Percentiles rank a stretch among this genome's conserved stretches.
Evolutionary conservation across 345 rosid genomes (phyloP).

Genomic region (Nasturtium officinale): DNA sequence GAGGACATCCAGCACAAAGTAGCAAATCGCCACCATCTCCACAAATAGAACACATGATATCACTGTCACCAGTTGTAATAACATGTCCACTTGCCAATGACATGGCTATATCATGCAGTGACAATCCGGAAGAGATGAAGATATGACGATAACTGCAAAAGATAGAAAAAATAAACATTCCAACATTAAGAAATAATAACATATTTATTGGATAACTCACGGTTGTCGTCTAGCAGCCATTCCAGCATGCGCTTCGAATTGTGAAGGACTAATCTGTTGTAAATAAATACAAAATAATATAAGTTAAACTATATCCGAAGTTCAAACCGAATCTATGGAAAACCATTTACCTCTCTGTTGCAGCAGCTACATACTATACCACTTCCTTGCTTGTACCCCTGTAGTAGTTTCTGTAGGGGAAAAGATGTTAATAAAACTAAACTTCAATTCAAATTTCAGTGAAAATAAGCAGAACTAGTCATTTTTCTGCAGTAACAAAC

Average conservation of each 20-base stretch:
- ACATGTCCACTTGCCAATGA: constrained; percentile 81
- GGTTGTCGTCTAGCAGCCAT: constrained; percentile 99
- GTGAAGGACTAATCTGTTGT: constrained; percentile 95
- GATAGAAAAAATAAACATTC: constrained; percentile 16
- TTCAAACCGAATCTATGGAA: background rate
- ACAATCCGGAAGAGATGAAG: constrained; percentile 73
- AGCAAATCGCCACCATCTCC: constrained; percentile 82
- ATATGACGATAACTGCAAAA: constrained; percentile 87
- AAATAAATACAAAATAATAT: background rate
- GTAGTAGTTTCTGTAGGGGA: constrained; percentile 59
- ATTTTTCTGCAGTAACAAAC: constrained; percentile 44
- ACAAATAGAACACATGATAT: constrained; percentile 88
- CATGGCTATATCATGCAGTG: constrained; percentile 93
- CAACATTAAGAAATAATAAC: constrained; percentile 24
- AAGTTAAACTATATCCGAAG: background rate
- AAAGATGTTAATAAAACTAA: background rate
- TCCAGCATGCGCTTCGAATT: constrained; percentile 99
- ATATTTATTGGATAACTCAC: constrained; percentile 55
- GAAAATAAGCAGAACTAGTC: background rate
- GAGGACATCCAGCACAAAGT: constrained; percentile 82
- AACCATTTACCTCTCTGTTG: constrained; percentile 62
- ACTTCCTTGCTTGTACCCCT: constrained; percentile 83
- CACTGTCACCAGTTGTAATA: constrained; percentile 66
- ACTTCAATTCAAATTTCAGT: background rate
- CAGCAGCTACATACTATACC: constrained; percentile 93